These are phyloP conservation scores for Pseudofabraea citricarpa DNA, from an alignment of 2,329 filamentous ascomycete species.

Conservation along the genomic window DNA sequence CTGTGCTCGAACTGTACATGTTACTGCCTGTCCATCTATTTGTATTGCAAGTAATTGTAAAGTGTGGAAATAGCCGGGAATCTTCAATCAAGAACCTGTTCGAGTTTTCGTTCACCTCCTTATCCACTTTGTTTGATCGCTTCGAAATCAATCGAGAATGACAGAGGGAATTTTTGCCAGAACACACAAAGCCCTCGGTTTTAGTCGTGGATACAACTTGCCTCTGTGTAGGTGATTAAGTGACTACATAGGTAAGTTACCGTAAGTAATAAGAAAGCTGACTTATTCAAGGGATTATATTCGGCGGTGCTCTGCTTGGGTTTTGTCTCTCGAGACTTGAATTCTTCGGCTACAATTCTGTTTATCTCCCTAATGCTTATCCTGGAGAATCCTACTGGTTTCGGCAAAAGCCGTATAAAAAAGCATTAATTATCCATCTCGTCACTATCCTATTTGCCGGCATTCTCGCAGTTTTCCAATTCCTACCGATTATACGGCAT, in stretches of 20 bases:
- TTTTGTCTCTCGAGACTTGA: slow-evolving; percentile 14
- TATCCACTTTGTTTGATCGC: too few relatives aligned
- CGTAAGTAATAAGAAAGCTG: not conserved
- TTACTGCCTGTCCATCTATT: too few relatives aligned
- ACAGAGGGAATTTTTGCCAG: slow-evolving; percentile 35
- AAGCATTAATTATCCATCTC: slow-evolving; percentile 43
- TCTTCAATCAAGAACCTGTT: too few relatives aligned
- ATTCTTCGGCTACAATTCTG: slow-evolving; percentile 12
- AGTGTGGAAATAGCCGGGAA: too few relatives aligned
- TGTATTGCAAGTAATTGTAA: too few relatives aligned
- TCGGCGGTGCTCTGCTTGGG: slow-evolving; percentile 17
- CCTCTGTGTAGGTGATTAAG: slow-evolving; percentile 37
- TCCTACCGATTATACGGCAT: slow-evolving; percentile 42
- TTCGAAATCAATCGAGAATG: too few relatives aligned
- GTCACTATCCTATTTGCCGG: slow-evolving; percentile 39
- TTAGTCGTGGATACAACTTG: slow-evolving; percentile 52
- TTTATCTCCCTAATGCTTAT: slow-evolving; percentile 8
- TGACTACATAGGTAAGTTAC: too few relatives aligned
- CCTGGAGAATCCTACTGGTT: slow-evolving; percentile 40
- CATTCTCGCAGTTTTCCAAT: slow-evolving; percentile 42
- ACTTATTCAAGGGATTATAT: slow-evolving; percentile 11
- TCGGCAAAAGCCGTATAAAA: slow-evolving; percentile 21
- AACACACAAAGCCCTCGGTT: slow-evolving; percentile 60
- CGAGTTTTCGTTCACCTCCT: too few relatives aligned
- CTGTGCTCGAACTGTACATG: too few relatives aligned